A percentile compares a stretch with the other conserved stretches of the same genome.
Evolutionary conservation across 257 asterid species (phyloP).

Genomic region (Rehmannia glutinosa): DNA sequence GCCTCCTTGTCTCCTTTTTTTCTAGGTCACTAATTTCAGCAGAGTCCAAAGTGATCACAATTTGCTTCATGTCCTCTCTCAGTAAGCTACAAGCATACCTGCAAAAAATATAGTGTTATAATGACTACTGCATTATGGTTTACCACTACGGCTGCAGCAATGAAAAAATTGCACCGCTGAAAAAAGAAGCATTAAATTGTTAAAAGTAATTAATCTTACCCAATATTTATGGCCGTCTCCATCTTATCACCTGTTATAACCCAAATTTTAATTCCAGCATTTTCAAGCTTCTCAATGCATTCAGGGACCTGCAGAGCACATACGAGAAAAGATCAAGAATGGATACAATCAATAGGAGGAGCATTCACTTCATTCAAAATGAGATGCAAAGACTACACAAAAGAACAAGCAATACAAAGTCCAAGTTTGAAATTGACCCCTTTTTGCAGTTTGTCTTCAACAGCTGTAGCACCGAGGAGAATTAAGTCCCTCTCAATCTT

Average conservation of each 20-base stretch:
- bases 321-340: conserved; percentile 2
- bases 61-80: conserved; percentile 81
- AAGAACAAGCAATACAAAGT: background rate
- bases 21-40: conserved; percentile 53
- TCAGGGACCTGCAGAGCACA: conserved; percentile 73
- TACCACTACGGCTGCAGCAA: too few relatives aligned
- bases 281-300: conserved; percentile 82
- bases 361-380: background rate
- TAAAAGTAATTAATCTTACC: conserved; percentile 35
- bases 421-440: conserved; percentile 58
- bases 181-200: too few relatives aligned
- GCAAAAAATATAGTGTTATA: conserved; percentile 15
- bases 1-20: conserved; percentile 70
- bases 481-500: conserved; percentile 67
- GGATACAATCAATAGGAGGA: too few relatives aligned
- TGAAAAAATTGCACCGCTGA: too few relatives aligned
- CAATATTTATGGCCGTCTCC: conserved; percentile 98
- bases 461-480: conserved; percentile 96
- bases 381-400: too few relatives aligned
- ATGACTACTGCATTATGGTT: too few relatives aligned
- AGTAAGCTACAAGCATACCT: conserved; percentile 94
- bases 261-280: conserved; percentile 93
- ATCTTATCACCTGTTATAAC: conserved; percentile 97
- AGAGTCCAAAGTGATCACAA: conserved; percentile 71
- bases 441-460: conserved; percentile 93